Conservation (phyloP, 331 rosid species). For the Spiraea crenata region DNA sequence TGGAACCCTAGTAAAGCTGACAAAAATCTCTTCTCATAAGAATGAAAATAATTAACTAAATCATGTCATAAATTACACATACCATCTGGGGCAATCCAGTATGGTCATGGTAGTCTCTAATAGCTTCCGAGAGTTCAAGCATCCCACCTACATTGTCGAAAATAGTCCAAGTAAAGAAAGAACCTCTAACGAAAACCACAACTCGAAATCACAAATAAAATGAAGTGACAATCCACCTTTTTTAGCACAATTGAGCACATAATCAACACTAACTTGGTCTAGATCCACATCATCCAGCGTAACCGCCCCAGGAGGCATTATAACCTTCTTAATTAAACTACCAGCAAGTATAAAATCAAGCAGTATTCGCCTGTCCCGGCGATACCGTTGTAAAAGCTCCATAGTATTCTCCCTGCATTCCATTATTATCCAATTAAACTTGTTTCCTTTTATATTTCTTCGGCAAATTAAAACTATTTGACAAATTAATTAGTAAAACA, state of each 20-base stretch:
- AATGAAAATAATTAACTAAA: background rate
- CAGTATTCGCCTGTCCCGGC: slow-evolving; percentile 84
- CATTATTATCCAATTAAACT: slow-evolving; percentile 1
- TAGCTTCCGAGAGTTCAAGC: slow-evolving; percentile 98
- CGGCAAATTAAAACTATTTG: background rate
- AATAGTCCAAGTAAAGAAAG: slow-evolving; percentile 11
- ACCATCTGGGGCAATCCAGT: slow-evolving; percentile 88
- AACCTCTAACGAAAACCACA: slow-evolving; percentile 13
- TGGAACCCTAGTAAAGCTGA: background rate
- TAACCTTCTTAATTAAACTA: slow-evolving; percentile 88
- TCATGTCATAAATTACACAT: slow-evolving; percentile 17
- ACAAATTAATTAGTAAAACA: background rate
- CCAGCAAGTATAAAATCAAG: slow-evolving; percentile 92
- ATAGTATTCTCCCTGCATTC: slow-evolving; percentile 66
- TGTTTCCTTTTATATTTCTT: background rate
- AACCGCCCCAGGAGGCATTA: slow-evolving; percentile 98
- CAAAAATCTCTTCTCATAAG: background rate
- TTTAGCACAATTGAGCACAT: slow-evolving; percentile 82
- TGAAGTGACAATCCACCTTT: slow-evolving; percentile 45
- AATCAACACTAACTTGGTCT: slow-evolving; percentile 96
- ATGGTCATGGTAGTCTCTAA: slow-evolving; percentile 93
- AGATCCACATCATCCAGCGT: slow-evolving; percentile 96
- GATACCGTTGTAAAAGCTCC: slow-evolving; percentile 77
- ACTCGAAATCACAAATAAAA: background rate
- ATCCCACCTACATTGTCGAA: slow-evolving; percentile 52